Conservation (phyloP, 1,139 yeast genomes). For the Candida neerlandica region DNA sequence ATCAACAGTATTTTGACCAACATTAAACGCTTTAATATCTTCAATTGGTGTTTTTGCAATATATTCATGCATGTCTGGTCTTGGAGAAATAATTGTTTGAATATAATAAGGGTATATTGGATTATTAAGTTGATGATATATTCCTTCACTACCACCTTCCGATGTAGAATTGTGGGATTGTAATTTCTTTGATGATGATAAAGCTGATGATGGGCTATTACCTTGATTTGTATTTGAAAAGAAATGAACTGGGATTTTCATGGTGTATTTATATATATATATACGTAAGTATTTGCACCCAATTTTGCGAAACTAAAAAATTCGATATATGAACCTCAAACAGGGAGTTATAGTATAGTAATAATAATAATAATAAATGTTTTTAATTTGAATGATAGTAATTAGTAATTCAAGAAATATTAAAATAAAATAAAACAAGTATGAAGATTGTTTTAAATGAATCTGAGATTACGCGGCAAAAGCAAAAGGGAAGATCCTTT, state of each 20-base stretch:
- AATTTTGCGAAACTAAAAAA: no score
- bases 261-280: background rate
- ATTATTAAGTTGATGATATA: background rate
- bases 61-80: conserved; percentile 5
- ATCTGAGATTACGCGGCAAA: background rate
- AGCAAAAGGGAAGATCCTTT: background rate
- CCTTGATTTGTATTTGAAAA: background rate
- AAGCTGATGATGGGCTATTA: no score
- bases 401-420: background rate
- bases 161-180: background rate
- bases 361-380: no score
- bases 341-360: no score
- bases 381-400: no score
- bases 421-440: background rate
- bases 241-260: conserved; percentile 2
- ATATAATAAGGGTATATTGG: background rate
- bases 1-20: background rate
- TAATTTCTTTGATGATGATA: no score
- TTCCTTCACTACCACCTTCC: background rate
- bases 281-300: no score
- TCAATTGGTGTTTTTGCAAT: conserved; percentile 4
- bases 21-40: conserved; percentile 7
- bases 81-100: conserved; percentile 4
- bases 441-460: background rate
- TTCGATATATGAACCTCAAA: no score